Percentiles rank a stretch among this genome's conserved stretches.
Evolutionary conservation across 2,329 filamentous ascomycete species (phyloP).

Genomic region (Hypoxylon sp.): DNA sequence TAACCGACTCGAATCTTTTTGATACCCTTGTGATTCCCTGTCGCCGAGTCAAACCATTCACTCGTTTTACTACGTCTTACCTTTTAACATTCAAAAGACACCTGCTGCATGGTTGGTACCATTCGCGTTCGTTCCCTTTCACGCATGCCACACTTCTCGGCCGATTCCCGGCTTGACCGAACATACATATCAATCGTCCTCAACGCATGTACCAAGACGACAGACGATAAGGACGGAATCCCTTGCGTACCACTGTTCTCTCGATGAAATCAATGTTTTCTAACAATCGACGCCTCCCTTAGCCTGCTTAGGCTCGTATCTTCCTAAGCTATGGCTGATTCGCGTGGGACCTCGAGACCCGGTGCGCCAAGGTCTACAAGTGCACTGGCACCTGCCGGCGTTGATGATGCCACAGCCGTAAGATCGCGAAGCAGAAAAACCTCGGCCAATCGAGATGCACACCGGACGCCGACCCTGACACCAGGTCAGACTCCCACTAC

Average conservation of each 20-base stretch:
- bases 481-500: conserved; percentile 50
- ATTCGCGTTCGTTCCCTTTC: conserved; percentile 3
- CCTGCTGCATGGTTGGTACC: too few species aligned
- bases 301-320: conserved; percentile 34
- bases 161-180: conserved; percentile 25
- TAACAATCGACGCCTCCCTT: conserved; percentile 35
- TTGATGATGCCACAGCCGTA: conserved; percentile 52
- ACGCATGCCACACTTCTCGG: conserved; percentile 29
- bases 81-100: too few species aligned
- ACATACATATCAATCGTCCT: not conserved
- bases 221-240: conserved; percentile 24
- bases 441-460: conserved; percentile 43
- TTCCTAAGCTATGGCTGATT: conserved; percentile 43
- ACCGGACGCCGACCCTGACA: conserved; percentile 46
- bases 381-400: conserved; percentile 53
- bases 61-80: conserved; percentile 3
- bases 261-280: conserved; percentile 40
- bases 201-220: conserved; percentile 6
- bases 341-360: conserved; percentile 36
- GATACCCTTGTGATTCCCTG: not conserved
- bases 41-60: conserved; percentile 7
- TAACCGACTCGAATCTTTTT: conserved; percentile 24
- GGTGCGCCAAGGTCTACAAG: conserved; percentile 56
- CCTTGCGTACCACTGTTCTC: conserved; percentile 2
- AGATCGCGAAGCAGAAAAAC: conserved; percentile 62